A percentile compares a stretch with the other conserved stretches of the same genome.
Evolutionary conservation across 139 green algal genomes (phyloP).

Genomic region (Chlorella sp.): DNA sequence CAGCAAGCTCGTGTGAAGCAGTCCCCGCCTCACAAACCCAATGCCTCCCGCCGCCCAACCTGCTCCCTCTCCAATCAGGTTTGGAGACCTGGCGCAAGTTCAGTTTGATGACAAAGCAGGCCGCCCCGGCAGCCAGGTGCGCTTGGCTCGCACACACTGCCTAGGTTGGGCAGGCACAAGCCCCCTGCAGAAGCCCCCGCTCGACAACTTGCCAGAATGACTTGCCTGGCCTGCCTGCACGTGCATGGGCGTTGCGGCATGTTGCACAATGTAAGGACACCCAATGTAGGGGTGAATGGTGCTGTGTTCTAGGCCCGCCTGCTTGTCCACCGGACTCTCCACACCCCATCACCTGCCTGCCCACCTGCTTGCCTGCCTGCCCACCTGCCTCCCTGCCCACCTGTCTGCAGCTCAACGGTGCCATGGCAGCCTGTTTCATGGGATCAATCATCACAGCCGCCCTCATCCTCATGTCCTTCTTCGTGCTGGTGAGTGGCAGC

Average conservation of each 20-base stretch:
- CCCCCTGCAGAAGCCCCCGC: no score
- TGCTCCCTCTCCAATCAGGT: not conserved
- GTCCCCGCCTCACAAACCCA: no score
- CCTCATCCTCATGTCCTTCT: slow-evolving; percentile 27
- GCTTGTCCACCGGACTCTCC: not conserved
- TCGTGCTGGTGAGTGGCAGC: not conserved
- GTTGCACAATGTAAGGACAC: no score
- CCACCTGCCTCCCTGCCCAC: not conserved
- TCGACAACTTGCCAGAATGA: not conserved
- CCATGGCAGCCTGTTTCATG: slow-evolving; percentile 32
- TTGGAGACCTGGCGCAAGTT: not conserved
- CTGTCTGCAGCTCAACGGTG: slow-evolving; percentile 31
- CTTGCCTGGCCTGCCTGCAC: no score
- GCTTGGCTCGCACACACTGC: not conserved
- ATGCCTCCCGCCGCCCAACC: no score
- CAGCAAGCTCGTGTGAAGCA: no score
- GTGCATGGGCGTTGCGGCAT: no score
- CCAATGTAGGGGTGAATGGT: no score
- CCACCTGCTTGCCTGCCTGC: not conserved
- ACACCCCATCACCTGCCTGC: not conserved
- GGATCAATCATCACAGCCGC: not conserved
- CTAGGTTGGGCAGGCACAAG: not conserved
- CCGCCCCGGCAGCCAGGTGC: not conserved
- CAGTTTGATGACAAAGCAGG: slow-evolving; percentile 7
- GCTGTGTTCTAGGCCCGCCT: not conserved